Percentiles rank a stretch among this genome's conserved stretches.
Evolutionary conservation across 257 asterid genomes (phyloP).

Genomic region (Ballota nigra): DNA sequence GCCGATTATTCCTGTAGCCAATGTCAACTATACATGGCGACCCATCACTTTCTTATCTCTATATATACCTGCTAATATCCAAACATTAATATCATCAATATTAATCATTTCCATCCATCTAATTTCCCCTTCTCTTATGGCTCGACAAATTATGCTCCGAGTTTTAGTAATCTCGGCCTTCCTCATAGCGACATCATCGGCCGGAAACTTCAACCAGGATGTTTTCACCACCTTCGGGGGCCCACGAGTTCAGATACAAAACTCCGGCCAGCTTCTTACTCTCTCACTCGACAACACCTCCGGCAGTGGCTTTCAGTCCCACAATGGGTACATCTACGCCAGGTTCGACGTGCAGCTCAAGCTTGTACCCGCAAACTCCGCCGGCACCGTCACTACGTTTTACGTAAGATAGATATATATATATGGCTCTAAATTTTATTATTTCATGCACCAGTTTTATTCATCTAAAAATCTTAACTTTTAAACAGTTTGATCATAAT

Average conservation of each 20-base stretch:
- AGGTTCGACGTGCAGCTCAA: constrained; percentile 63
- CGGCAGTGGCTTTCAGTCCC: constrained; percentile 68
- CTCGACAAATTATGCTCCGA: constrained; percentile 10
- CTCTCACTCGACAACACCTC: constrained; percentile 55
- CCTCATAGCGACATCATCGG: constrained; percentile 35
- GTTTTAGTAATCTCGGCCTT: constrained; percentile 28
- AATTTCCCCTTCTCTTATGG: background rate
- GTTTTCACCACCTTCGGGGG: constrained; percentile 47
- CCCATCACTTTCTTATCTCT: background rate
- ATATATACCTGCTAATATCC: constrained; percentile 16
- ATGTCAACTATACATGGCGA: constrained; percentile 22
- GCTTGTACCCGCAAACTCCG: constrained; percentile 61
- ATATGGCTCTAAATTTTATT: background rate
- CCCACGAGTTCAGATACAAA: constrained; percentile 34
- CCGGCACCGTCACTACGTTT: constrained; percentile 75
- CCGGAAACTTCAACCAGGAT: constrained; percentile 55
- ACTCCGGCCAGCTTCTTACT: constrained; percentile 46
- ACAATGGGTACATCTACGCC: constrained; percentile 38
- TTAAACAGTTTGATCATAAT: too few species aligned
- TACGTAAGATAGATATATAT: constrained; percentile 45
- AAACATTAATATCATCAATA: background rate
- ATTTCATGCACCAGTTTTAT: too few species aligned
- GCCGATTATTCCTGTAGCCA: constrained; percentile 2
- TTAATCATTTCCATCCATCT: background rate
- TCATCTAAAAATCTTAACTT: too few species aligned